These are phyloP conservation scores for Mycena citricolor DNA, from an alignment of 1,284 basidiomycete genomes.

Conservation along the genomic window DNA sequence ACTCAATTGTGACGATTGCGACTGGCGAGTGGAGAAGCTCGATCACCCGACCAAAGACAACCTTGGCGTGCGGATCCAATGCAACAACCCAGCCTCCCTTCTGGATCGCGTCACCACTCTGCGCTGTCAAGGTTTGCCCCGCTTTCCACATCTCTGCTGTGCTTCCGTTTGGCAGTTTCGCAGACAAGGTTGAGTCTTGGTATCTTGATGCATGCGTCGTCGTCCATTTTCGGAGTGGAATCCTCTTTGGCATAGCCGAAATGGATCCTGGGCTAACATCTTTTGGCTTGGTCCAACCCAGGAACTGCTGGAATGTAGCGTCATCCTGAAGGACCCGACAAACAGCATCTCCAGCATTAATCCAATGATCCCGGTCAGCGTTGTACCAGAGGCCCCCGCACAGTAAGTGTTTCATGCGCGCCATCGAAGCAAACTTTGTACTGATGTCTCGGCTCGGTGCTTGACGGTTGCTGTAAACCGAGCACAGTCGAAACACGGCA, in stretches of 20 bases:
- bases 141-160: neutral
- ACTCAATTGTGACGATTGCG: too few species aligned
- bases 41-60: too few species aligned
- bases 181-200: too few species aligned
- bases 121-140: neutral
- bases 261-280: neutral
- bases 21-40: too few species aligned
- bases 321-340: conserved; percentile 1
- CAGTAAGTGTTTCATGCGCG: conserved; percentile 32
- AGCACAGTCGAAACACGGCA: conserved; percentile 34
- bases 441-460: conserved; percentile 42
- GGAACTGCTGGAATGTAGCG: conserved; percentile 12
- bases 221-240: neutral
- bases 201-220: neutral
- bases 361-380: conserved; percentile 18
- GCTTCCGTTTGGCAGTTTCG: too few species aligned
- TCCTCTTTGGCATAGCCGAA: neutral
- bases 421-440: conserved; percentile 27
- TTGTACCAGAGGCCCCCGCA: conserved; percentile 30
- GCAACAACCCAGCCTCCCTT: neutral
- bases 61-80: too few species aligned
- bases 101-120: conserved; percentile 1
- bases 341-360: conserved; percentile 21
- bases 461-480: conserved; percentile 36
- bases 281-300: conserved; percentile 11